Conservation (phyloP, 176 grass and related monocot species). For the Musa troglodytarum region DNA sequence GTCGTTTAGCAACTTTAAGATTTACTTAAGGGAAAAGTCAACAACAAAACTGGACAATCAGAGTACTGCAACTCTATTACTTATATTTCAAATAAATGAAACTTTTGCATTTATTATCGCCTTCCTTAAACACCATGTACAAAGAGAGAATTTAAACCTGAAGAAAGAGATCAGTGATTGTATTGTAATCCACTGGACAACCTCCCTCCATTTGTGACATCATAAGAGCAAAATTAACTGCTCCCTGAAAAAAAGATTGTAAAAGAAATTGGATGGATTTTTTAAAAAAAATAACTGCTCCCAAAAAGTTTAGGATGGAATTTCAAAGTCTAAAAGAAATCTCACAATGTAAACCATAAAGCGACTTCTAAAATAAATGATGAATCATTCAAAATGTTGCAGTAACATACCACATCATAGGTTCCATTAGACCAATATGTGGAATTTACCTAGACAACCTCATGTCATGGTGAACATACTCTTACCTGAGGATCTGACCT, state of each 20-base stretch:
- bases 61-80: neutral
- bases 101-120: neutral
- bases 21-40: neutral
- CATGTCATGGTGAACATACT: neutral
- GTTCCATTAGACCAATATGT: neutral
- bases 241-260: slow-evolving; percentile 39
- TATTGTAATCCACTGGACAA: slow-evolving; percentile 92
- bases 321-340: neutral
- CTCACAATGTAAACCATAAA: neutral
- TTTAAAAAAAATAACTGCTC: neutral
- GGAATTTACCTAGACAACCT: neutral
- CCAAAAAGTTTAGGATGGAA: neutral
- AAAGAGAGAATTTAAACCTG: slow-evolving; percentile 50
- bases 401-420: neutral
- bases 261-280: neutral
- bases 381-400: neutral
- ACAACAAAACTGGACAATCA: neutral
- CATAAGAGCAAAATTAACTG: slow-evolving; percentile 97
- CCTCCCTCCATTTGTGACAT: slow-evolving; percentile 99
- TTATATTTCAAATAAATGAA: neutral
- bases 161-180: slow-evolving; percentile 94
- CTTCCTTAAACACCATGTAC: neutral
- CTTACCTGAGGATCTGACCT: slow-evolving; percentile 91
- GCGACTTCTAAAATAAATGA: neutral
- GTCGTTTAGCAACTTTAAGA: neutral